These are phyloP conservation scores for Olyra latifolia DNA, from an alignment of 176 grass and related monocot species.

Conservation along the genomic window DNA sequence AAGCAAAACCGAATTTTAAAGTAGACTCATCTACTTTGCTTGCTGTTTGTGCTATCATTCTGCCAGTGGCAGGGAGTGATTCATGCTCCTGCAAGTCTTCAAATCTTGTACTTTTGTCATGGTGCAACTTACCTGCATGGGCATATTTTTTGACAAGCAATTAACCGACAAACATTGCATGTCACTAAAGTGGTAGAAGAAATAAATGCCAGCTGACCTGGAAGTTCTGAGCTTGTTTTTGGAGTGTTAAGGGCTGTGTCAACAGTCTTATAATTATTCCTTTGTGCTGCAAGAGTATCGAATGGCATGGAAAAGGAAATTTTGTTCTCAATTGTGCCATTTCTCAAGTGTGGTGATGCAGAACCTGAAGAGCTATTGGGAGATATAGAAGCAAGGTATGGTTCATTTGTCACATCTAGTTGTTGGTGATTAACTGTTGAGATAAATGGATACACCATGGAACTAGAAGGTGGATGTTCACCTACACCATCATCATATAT, in stretches of 20 bases:
- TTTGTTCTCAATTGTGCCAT: conserved; percentile 14
- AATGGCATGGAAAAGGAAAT: conserved; percentile 19
- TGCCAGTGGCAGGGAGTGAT: conserved; percentile 33
- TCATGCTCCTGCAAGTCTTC: conserved; percentile 32
- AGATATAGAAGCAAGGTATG: conserved; percentile 37
- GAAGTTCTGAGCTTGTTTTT: conserved; percentile 27
- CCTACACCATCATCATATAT: conserved; percentile 18
- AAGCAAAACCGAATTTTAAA: conserved; percentile 41
- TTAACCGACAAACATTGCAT: conserved; percentile 8
- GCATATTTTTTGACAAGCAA: conserved; percentile 33
- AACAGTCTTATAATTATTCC: conserved; percentile 1
- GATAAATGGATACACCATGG: conserved; percentile 20
- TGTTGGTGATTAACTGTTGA: conserved; percentile 36
- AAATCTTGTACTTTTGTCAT: conserved; percentile 24
- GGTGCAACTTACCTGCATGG: conserved; percentile 26
- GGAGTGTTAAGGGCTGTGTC: conserved; percentile 3
- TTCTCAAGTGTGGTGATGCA: conserved; percentile 41
- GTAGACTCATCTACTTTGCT: conserved; percentile 28
- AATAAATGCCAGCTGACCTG: conserved; percentile 39
- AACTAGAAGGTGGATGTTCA: conserved; percentile 28
- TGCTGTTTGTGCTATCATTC: conserved; percentile 13
- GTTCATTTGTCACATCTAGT: conserved; percentile 25
- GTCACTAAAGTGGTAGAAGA: conserved; percentile 24
- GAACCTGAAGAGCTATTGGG: conserved; percentile 47
- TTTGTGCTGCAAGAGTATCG: conserved; percentile 29